Base-by-base conservation (phyloP, 208 protist genomes). In the Acanthamoeba sp. region DNA sequence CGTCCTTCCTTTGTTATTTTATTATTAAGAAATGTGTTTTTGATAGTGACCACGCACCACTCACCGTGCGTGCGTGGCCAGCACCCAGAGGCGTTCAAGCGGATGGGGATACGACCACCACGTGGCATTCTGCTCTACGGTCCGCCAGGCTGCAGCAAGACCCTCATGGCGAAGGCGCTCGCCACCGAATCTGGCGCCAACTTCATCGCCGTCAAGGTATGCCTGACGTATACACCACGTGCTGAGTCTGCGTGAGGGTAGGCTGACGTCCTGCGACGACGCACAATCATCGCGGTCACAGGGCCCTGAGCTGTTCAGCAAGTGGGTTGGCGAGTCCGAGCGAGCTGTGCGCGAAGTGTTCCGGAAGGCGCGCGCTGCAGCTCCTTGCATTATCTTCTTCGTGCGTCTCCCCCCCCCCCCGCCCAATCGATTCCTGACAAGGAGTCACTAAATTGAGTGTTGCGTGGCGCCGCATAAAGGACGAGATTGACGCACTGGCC, bases 241-340 rank as follows among this genome's bases (percentile, higher is more conserved):
- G 20, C 48, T 10, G 20, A 12, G 18, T 14, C 45, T 14, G 18
- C 10, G 48, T 52, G 14, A 16, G 10, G 10, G 50, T 22, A 7
- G 50, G 50, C 24, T 55, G 50, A 55, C 50, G 50, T 55, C 7
- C 18, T 55, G 50, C n/a, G n/a, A 52, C 14, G n/a, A n/a, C 36
- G n/a, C 69, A n/a, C n/a, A n/a, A n/a, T n/a, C n/a, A n/a, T n/a
- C n/a, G 50, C 50, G 50, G 24, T 55, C 18, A 55, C 45, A 85
- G 76, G 97, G 97, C 16, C 97, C 97, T 1, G 97, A 98, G 95
- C 66, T 99, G 32, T 98, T 99, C 62, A 97, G 92, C 27, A 99
- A 99, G 95, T 99, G 97, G 96, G 99, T 99, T 2, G 99, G 99
- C 42, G 98, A 99, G 62, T 98, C 97, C 40, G 99, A 99, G 93